A percentile compares a stretch with the other conserved stretches of the same genome.
Evolutionary conservation across 1,284 basidiomycete genomes (phyloP).

Genomic region (Cerrena zonata): DNA sequence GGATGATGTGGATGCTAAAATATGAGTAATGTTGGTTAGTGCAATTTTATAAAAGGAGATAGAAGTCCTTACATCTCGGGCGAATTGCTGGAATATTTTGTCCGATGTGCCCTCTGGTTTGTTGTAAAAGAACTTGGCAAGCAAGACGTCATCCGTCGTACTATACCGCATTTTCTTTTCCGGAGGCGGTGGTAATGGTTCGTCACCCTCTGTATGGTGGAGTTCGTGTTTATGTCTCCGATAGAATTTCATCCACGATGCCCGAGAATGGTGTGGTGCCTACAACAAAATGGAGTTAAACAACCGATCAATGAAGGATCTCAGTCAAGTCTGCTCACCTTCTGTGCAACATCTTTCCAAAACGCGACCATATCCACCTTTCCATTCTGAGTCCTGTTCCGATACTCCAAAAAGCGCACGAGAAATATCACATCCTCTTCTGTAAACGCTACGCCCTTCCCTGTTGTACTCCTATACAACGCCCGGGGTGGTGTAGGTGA

Average conservation of each 20-base stretch:
- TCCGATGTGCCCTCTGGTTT: slow-evolving; percentile 74
- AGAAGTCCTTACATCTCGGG: slow-evolving; percentile 43
- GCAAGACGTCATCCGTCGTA: slow-evolving; percentile 64
- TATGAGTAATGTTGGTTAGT: slow-evolving; percentile 5
- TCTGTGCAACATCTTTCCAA: slow-evolving; percentile 76
- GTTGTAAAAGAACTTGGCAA: slow-evolving; percentile 63
- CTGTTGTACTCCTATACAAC: slow-evolving; percentile 73
- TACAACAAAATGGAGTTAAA: too few species aligned
- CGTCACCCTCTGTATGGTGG: slow-evolving; percentile 53
- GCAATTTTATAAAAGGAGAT: background rate
- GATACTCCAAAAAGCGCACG: slow-evolving; percentile 61
- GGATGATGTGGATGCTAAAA: slow-evolving; percentile 74
- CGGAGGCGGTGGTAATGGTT: slow-evolving; percentile 64
- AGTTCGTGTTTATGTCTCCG: slow-evolving; percentile 77
- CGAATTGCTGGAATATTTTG: slow-evolving; percentile 73
- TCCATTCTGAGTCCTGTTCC: slow-evolving; percentile 44
- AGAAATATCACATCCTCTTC: slow-evolving; percentile 71
- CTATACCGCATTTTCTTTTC: slow-evolving; percentile 82
- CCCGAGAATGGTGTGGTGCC: slow-evolving; percentile 80
- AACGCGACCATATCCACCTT: slow-evolving; percentile 75
- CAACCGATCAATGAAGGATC: too few species aligned
- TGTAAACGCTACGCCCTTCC: slow-evolving; percentile 80
- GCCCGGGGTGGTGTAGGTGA: slow-evolving; percentile 75
- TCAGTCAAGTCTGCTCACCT: slow-evolving; percentile 49
- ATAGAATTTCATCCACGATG: slow-evolving; percentile 87